A percentile compares a stretch with the other conserved stretches of the same genome.
Evolutionary conservation across 163 green algal genomes (phyloP).

Genomic region (Picocystis sp.): DNA sequence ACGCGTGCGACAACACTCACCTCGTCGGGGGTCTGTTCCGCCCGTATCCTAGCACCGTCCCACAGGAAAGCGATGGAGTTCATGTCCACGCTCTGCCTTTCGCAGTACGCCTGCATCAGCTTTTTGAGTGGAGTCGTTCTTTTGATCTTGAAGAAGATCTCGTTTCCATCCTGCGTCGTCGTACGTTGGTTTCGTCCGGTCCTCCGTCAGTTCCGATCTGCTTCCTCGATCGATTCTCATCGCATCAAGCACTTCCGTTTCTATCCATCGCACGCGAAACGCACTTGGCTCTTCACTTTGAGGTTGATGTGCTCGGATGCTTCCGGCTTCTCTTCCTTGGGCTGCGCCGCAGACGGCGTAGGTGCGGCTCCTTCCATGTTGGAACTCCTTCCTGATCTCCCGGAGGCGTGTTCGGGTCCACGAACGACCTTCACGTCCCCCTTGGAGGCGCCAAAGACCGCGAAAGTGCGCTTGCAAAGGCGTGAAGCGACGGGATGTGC

Average conservation of each 20-base stretch:
- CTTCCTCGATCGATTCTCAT: too few relatives aligned
- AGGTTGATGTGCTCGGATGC: constrained; percentile 1
- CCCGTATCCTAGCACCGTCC: constrained; percentile 23
- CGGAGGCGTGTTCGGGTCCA: too few relatives aligned
- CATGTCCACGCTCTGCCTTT: constrained; percentile 18
- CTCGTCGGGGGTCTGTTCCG: constrained; percentile 28
- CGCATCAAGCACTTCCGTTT: too few relatives aligned
- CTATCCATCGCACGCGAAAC: background rate
- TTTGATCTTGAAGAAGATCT: constrained; percentile 39
- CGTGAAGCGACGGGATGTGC: too few relatives aligned
- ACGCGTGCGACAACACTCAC: constrained; percentile 7
- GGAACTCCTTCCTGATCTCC: too few relatives aligned
- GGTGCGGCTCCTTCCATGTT: too few relatives aligned
- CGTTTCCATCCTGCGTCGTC: constrained; percentile 25
- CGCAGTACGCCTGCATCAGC: constrained; percentile 33
- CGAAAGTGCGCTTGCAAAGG: too few relatives aligned
- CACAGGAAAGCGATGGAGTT: constrained; percentile 32
- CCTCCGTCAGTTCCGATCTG: too few relatives aligned
- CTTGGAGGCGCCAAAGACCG: too few relatives aligned
- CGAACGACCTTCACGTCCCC: too few relatives aligned
- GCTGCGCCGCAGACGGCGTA: too few relatives aligned
- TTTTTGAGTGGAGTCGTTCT: constrained; percentile 23
- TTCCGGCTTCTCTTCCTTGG: constrained; percentile 1
- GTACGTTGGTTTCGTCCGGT: too few relatives aligned
- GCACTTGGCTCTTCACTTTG: constrained; percentile 1